These are phyloP conservation scores for Candida andamanensis DNA, from an alignment of 805 yeast species.

Conservation along the genomic window DNA sequence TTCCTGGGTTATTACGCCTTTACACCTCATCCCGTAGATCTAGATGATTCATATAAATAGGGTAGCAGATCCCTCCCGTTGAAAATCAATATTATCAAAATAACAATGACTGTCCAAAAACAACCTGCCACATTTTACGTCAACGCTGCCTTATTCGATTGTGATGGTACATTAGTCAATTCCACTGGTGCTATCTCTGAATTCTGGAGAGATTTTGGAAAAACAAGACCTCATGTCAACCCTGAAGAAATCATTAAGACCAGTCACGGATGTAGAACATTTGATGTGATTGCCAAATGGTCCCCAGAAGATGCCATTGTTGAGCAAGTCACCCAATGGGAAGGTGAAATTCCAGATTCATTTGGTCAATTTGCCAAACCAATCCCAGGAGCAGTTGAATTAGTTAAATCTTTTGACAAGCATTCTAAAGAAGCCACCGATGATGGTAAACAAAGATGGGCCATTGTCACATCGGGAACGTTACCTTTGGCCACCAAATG, in stretches of 20 bases:
- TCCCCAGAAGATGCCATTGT: constrained; percentile 70
- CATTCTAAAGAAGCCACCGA: constrained; percentile 39
- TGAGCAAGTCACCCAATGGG: constrained; percentile 61
- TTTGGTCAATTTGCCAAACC: constrained; percentile 71
- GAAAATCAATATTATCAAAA: constrained; percentile 1
- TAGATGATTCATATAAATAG: no score
- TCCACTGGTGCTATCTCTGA: constrained; percentile 80
- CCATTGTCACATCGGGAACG: constrained; percentile 84
- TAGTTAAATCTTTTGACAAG: constrained; percentile 50
- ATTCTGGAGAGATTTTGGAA: constrained; percentile 74
- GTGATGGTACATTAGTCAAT: constrained; percentile 83
- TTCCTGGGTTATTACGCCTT: no score
- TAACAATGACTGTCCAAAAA: constrained; percentile 29
- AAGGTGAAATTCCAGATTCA: constrained; percentile 63
- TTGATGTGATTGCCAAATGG: constrained; percentile 68
- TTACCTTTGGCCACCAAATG: constrained; percentile 71
- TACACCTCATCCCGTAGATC: no score
- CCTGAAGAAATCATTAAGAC: constrained; percentile 67
- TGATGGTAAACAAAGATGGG: constrained; percentile 60
- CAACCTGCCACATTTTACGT: constrained; percentile 41
- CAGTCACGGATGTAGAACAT: constrained; percentile 80
- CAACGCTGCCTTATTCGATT: constrained; percentile 63
- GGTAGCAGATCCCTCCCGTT: no score
- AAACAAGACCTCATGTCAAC: constrained; percentile 61
- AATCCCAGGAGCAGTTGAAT: constrained; percentile 68